Conservation (phyloP, 2,329 filamentous ascomycete genomes). For the Sporothrix brunneoviolacea region DNA sequence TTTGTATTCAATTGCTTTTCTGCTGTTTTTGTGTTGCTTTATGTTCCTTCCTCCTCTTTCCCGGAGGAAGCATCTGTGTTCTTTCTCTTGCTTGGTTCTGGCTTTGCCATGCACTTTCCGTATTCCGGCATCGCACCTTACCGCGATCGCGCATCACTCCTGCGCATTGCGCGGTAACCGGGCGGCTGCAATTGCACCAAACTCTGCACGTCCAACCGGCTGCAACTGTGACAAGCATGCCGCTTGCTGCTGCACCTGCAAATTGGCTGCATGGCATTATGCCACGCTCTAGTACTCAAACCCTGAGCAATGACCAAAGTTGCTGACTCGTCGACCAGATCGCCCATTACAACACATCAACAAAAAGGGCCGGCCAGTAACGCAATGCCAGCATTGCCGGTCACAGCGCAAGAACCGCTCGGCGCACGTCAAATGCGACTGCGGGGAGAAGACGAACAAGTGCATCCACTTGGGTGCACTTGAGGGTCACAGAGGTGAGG, state of each 20-base stretch:
- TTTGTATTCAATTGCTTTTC: neutral
- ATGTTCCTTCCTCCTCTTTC: neutral
- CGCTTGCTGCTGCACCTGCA: too few species aligned
- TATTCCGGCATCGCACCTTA: neutral
- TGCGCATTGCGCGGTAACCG: constrained; percentile 1
- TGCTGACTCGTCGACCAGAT: constrained; percentile 46
- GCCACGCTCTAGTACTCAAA: too few species aligned
- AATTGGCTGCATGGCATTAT: too few species aligned
- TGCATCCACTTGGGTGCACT: constrained; percentile 53
- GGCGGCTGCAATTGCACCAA: neutral
- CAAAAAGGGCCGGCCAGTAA: constrained; percentile 94
- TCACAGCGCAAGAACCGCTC: constrained; percentile 92
- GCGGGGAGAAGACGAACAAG: constrained; percentile 81
- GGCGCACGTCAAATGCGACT: constrained; percentile 94
- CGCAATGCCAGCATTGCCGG: constrained; percentile 96
- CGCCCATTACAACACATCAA: constrained; percentile 90
- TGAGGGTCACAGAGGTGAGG: constrained; percentile 55
- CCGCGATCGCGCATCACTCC: constrained; percentile 1
- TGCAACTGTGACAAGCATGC: neutral
- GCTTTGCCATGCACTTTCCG: neutral
- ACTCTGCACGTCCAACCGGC: neutral
- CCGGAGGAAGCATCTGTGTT: too few species aligned
- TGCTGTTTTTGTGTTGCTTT: constrained; percentile 8
- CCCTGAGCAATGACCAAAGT: too few species aligned
- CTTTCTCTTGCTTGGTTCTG: too few species aligned